A percentile compares a stretch with the other conserved stretches of the same genome.
Conservation (phyloP, 2,329 filamentous ascomycete species). For the Hypoxylon rubiginosum region DNA sequence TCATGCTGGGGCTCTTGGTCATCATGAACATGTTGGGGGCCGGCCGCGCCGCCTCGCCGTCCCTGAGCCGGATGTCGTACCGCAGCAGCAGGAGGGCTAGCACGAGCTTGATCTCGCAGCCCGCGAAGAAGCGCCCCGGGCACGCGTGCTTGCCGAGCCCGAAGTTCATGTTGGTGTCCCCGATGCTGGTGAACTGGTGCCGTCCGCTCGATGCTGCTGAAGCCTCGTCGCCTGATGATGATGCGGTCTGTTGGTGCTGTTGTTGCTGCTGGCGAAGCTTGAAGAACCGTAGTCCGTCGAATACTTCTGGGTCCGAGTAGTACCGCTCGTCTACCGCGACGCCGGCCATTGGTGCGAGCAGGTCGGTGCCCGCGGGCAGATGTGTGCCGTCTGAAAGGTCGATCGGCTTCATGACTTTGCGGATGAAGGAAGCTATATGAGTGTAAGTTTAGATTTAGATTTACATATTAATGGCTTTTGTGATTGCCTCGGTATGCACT, state of each 20-base stretch:
- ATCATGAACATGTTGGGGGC: conserved; percentile 53
- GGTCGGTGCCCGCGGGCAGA: conserved; percentile 59
- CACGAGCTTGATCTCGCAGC: conserved; percentile 61
- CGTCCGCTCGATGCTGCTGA: conserved; percentile 34
- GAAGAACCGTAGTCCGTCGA: conserved; percentile 58
- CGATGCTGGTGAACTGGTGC: conserved; percentile 54
- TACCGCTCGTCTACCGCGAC: conserved; percentile 55
- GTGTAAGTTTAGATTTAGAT: conserved; percentile 24
- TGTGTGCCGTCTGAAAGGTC: conserved; percentile 67
- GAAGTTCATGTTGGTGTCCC: conserved; percentile 55
- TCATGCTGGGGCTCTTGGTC: conserved; percentile 51
- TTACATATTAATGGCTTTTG: too few species aligned
- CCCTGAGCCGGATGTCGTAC: conserved; percentile 55
- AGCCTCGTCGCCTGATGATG: conserved; percentile 34
- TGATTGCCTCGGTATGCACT: conserved; percentile 42
- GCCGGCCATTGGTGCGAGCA: conserved; percentile 57
- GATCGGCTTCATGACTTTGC: conserved; percentile 65
- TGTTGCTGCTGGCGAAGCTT: conserved; percentile 50
- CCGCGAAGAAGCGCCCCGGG: conserved; percentile 61
- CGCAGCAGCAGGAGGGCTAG: conserved; percentile 57
- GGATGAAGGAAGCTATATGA: conserved; percentile 59
- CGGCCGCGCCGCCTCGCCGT: conserved; percentile 46
- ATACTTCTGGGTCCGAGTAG: conserved; percentile 53
- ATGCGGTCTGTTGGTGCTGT: conserved; percentile 11
- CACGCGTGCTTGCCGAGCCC: conserved; percentile 58